Evolutionary conservation across 2,329 filamentous ascomycete species (phyloP).

Genomic region (Aspergillus sp.): DNA sequence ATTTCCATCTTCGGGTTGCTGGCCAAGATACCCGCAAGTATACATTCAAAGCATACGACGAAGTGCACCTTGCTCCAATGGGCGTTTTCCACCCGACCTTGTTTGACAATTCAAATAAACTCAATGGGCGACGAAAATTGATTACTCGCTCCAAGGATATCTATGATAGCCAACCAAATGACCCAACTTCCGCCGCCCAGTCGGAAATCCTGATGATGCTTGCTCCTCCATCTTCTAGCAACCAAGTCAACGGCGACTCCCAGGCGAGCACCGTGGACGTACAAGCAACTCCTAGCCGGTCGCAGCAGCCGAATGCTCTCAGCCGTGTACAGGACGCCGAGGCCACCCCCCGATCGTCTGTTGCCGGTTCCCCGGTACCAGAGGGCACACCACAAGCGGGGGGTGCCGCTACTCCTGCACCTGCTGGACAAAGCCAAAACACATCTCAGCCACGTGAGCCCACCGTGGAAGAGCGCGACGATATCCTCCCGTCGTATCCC

Average conservation of each 20-base stretch:
- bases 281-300: constrained; percentile 47
- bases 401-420: constrained; percentile 42
- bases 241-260: constrained; percentile 40
- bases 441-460: constrained; percentile 40
- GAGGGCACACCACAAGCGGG: constrained; percentile 69
- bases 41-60: constrained; percentile 94
- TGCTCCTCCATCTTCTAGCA: constrained; percentile 37
- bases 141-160: constrained; percentile 88
- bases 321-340: constrained; percentile 67
- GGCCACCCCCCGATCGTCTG: constrained; percentile 78
- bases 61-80: constrained; percentile 90
- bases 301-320: constrained; percentile 69
- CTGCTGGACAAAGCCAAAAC: constrained; percentile 26
- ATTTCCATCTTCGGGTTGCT: constrained; percentile 86
- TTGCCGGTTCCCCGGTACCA: constrained; percentile 82
- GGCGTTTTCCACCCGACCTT: constrained; percentile 88
- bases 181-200: constrained; percentile 83
- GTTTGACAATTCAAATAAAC: constrained; percentile 80
- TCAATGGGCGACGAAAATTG: constrained; percentile 74
- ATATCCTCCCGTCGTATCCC: constrained; percentile 76
- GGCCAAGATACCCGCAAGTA: constrained; percentile 91
- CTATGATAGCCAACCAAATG: constrained; percentile 90
- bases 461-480: constrained; percentile 66
- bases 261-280: constrained; percentile 27
- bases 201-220: constrained; percentile 60